phyloP scores from a whole-genome alignment of 2,329 filamentous ascomycete species.

The Zasmidium cellare region DNA sequence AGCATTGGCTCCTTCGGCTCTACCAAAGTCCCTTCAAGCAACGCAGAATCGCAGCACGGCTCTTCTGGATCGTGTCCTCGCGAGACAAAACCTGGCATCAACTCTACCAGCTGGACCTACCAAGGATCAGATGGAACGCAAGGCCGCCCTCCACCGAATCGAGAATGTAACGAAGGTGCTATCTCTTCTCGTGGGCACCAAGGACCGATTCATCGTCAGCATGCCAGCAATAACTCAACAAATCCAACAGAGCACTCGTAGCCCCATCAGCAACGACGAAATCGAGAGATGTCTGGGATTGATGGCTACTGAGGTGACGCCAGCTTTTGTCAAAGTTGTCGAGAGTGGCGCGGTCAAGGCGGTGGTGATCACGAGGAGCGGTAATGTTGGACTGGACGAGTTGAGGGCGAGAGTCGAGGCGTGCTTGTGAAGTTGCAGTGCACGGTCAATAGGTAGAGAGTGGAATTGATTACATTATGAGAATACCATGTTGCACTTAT shows the following conservation, averaged over 20 bases:
- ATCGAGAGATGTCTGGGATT: constrained; percentile 44
- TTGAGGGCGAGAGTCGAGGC: constrained; percentile 30
- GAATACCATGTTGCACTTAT: no score
- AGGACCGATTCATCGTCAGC: constrained; percentile 44
- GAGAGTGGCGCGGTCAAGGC: constrained; percentile 42
- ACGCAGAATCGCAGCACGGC: constrained; percentile 42
- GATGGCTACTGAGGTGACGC: constrained; percentile 45
- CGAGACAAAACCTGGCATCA: constrained; percentile 45
- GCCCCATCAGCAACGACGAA: constrained; percentile 47
- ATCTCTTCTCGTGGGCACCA: constrained; percentile 41
- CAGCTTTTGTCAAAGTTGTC: constrained; percentile 44
- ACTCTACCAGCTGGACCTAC: constrained; percentile 35
- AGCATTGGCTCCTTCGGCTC: constrained; percentile 1
- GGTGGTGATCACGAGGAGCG: constrained; percentile 41
- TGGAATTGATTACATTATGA: background rate
- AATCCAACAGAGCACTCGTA: constrained; percentile 47
- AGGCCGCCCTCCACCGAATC: constrained; percentile 48
- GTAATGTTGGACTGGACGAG: constrained; percentile 26
- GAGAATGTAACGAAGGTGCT: constrained; percentile 48
- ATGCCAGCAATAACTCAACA: constrained; percentile 44
- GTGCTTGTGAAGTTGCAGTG: constrained; percentile 2
- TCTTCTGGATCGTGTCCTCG: constrained; percentile 53
- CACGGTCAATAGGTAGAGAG: background rate
- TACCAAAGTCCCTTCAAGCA: constrained; percentile 38
- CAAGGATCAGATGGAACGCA: constrained; percentile 45